A percentile compares a stretch with the other conserved stretches of the same genome.
These are phyloP conservation scores for Candida dubliniensis DNA, from an alignment of 1,139 yeast genomes.

Conservation along the genomic window DNA sequence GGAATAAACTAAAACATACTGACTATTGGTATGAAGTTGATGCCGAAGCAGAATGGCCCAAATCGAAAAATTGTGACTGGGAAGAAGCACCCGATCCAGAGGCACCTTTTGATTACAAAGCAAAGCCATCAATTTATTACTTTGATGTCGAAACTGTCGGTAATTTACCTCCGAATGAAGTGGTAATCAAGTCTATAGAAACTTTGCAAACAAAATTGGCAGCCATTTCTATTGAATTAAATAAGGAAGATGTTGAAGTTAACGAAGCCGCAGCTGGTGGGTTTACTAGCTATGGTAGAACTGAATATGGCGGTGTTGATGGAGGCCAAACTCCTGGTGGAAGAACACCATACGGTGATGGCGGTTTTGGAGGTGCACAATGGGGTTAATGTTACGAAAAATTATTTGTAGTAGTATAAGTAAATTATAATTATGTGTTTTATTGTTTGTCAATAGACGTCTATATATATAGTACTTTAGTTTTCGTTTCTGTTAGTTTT, in stretches of 20 bases:
- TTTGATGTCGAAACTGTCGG: constrained; percentile 93
- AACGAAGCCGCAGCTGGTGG: constrained; percentile 41
- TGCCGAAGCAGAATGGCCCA: constrained; percentile 91
- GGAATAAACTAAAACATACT: constrained; percentile 95
- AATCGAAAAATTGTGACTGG: constrained; percentile 84
- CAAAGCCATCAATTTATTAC: constrained; percentile 79
- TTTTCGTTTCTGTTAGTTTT: background rate
- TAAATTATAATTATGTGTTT: background rate
- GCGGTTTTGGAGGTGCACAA: constrained; percentile 32
- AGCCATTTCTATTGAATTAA: constrained; percentile 79
- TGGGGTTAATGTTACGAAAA: constrained; percentile 16
- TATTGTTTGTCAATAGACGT: too few species aligned
- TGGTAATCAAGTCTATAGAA: constrained; percentile 77
- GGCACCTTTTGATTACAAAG: constrained; percentile 81
- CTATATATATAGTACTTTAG: too few species aligned
- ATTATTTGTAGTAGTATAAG: background rate
- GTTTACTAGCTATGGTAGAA: constrained; percentile 52
- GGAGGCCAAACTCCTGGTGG: constrained; percentile 37
- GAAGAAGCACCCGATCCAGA: constrained; percentile 94
- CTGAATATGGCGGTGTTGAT: constrained; percentile 34
- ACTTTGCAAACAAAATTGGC: constrained; percentile 90
- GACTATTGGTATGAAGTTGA: constrained; percentile 95
- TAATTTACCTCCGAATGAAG: constrained; percentile 83
- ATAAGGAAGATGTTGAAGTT: constrained; percentile 56
- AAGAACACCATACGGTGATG: constrained; percentile 45